A percentile compares a stretch with the other conserved stretches of the same genome.
These are phyloP conservation scores for Phytopythium cucurbitacearum DNA, from an alignment of 352 stramenopile species.

Conservation along the genomic window DNA sequence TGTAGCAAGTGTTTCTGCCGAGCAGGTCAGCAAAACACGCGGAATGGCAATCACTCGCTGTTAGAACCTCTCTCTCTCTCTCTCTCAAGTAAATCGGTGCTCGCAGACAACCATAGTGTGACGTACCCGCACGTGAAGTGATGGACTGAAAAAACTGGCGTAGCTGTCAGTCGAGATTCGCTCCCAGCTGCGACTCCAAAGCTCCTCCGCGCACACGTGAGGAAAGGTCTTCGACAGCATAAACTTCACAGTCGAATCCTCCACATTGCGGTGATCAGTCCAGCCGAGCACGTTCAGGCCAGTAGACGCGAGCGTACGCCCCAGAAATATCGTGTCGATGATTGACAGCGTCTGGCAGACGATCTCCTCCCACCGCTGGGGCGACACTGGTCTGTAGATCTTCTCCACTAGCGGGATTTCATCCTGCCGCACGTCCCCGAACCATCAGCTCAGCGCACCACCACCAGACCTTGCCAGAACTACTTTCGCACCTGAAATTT, in stretches of 20 bases:
- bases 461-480: not conserved
- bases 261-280: constrained; percentile 32
- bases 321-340: constrained; percentile 22
- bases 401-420: constrained; percentile 26
- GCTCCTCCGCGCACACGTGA: constrained; percentile 32
- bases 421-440: not conserved
- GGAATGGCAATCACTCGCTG: not conserved
- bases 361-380: constrained; percentile 29
- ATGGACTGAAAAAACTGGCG: constrained; percentile 43
- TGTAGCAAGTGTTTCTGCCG: constrained; percentile 40
- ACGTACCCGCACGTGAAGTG: constrained; percentile 37
- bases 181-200: constrained; percentile 40
- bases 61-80: not conserved
- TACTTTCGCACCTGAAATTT: constrained; percentile 11
- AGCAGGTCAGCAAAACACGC: not conserved
- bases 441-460: not conserved
- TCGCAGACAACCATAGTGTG: too few species aligned
- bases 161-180: constrained; percentile 38
- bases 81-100: too few species aligned
- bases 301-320: constrained; percentile 24
- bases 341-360: constrained; percentile 24
- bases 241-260: constrained; percentile 38
- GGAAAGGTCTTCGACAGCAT: constrained; percentile 47
- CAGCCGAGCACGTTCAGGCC: constrained; percentile 43
- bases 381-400: constrained; percentile 24